These are phyloP conservation scores for Elongisporangium undulatum DNA, from an alignment of 352 stramenopile genomes.

Conservation along the genomic window DNA sequence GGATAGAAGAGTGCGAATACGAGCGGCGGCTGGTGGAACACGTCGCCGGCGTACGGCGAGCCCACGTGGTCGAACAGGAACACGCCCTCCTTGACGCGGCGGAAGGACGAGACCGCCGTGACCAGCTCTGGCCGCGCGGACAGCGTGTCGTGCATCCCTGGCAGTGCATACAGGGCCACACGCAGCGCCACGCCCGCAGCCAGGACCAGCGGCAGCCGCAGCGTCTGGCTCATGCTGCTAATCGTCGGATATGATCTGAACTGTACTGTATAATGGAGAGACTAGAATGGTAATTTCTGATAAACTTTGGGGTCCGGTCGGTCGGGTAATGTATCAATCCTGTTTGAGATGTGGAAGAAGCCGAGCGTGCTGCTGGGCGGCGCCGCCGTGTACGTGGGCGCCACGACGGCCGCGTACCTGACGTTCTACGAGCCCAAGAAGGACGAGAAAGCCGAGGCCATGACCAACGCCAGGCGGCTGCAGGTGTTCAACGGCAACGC, in stretches of 20 bases:
- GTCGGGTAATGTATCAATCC: too few species aligned
- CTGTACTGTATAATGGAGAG: neutral
- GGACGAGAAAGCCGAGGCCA: slow-evolving; percentile 10
- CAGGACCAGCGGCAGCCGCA: slow-evolving; percentile 16
- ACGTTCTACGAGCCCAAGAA: slow-evolving; percentile 67
- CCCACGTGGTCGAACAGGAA: slow-evolving; percentile 42
- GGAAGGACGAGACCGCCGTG: slow-evolving; percentile 58
- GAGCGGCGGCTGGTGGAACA: slow-evolving; percentile 80
- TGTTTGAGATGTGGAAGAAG: slow-evolving; percentile 26
- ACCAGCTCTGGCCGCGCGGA: slow-evolving; percentile 56
- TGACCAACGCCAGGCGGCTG: slow-evolving; percentile 49
- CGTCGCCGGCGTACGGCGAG: slow-evolving; percentile 70
- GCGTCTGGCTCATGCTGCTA: neutral
- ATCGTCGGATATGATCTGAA: neutral
- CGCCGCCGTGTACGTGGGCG: slow-evolving; percentile 49
- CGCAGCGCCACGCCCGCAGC: slow-evolving; percentile 32
- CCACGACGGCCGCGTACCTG: slow-evolving; percentile 56
- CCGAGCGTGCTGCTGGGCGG: slow-evolving; percentile 52
- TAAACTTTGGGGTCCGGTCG: too few species aligned
- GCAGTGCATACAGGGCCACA: slow-evolving; percentile 26
- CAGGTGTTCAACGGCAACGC: slow-evolving; percentile 73
- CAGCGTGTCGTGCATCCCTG: slow-evolving; percentile 31
- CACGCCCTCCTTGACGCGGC: slow-evolving; percentile 51
- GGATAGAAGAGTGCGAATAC: slow-evolving; percentile 67
- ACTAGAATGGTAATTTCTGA: neutral